Base-by-base conservation (phyloP, 257 asterid genomes). In the Agastache rugosa region DNA sequence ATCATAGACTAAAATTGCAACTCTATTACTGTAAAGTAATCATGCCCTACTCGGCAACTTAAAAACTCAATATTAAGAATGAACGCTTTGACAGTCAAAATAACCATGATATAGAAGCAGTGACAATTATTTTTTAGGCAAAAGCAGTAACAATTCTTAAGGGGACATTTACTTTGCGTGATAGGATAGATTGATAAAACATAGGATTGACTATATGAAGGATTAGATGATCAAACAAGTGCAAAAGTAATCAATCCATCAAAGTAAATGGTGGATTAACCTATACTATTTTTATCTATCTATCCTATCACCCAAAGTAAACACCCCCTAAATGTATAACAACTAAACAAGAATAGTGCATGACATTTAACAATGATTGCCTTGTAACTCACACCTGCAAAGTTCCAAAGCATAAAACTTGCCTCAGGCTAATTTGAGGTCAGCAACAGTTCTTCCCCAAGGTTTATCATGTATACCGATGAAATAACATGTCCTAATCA, bases 381-480 rank as follows among this genome's bases (percentile, higher is more conserved):
- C 50, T 44, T 17, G 37, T 34, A 61, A 22, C 60, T 73, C 35
- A 72, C 27, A 14, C 8, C 25, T 7, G 37, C 58, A 56, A 71
- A 39, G 19, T 16, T 39, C 63, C 25, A 23, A 12, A n/a, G 31
- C 11, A 27, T 41, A 23, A 23, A n/a, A 70, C 54, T 55, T 56
- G 11, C 27, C 15, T 56, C 22, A 54, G 20, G 47, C 16, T 27
- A 15, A 45, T 59, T 16, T 58, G 44, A 60, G 70, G 50, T 72
- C 76, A 72, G 34, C 53, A 20, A 17, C 23, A 35, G 39, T 8
- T 31, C 16, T 9, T 14, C 71, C 66, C 17, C 29, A 71, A 55
- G 47, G 19, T 54, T 71, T 54, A n/a, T 27, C 62, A 27, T 44
- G 34, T 10, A 31, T 8, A 3, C 25, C 37, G 68, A 47, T 47